Base-by-base conservation (phyloP, 1,284 basidiomycete species). In the Ganoderma boninense region DNA sequence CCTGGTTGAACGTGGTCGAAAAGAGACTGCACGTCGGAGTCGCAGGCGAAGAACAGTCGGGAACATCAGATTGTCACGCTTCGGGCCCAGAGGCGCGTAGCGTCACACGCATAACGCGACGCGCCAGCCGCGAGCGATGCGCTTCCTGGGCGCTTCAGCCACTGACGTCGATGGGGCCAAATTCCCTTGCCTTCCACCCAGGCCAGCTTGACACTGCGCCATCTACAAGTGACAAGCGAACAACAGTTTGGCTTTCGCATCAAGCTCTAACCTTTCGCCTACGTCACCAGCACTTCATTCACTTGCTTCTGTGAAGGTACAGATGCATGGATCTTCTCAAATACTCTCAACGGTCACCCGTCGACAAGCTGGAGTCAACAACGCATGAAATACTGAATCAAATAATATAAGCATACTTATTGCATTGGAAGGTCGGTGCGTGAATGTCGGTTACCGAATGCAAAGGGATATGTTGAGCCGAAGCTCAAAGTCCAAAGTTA, bases 31-130 rank as follows among this genome's bases (percentile, higher is more conserved):
- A 18, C 20, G 46, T 49, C 5, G 1, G 7, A 13, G 49, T 52
- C 40, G 59, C 18, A 35, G 57, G 14, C 38, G 38, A 46, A 0
- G 18, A 13, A 18, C 8, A 14, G 16, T 20, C 10, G n/a, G n/a
- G n/a, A n/a, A n/a, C 29, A 61, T 44, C 29, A 14, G 57, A 18
- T 35, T 40, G 67, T 68, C 67, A 68, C 67, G 62, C 43, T 57
- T 60, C 46, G 40, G 54, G 67, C 32, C 3, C n/a, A 60, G 56
- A 59, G 67, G 54, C 67, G 62, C 67, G 67, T 64, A 62, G 7
- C 23, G 67, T 68, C 67, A 68, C 67, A 64, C 42, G 26, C 67
- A 54, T 64, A 68, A 68, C 62, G 67, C 54, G 67, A 63, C 67
- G 62, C 52, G 65, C 26, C 64, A 42, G 18, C 62, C 32, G 59